These are phyloP conservation scores for Pistacia atlantica DNA, from an alignment of 345 rosid genomes.

Conservation along the genomic window DNA sequence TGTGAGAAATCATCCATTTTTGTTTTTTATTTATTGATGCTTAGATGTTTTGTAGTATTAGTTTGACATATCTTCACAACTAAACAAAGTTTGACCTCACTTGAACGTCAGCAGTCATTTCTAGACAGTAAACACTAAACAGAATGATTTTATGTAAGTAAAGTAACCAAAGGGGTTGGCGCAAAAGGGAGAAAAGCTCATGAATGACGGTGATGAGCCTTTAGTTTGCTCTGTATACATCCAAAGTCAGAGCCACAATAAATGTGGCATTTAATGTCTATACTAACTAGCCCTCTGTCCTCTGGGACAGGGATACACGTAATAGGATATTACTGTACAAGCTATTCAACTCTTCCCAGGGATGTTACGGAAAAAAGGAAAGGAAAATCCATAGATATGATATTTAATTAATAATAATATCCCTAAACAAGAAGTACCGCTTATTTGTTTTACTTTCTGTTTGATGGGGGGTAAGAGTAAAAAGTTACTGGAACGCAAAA, in stretches of 20 bases:
- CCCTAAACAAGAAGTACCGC: no score
- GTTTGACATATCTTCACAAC: no score
- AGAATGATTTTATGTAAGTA: not conserved
- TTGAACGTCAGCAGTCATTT: not conserved
- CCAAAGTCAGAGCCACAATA: not conserved
- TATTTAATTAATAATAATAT: no score
- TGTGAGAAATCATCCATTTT: no score
- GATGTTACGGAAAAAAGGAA: not conserved
- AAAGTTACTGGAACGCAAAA: no score
- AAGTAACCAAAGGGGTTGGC: not conserved
- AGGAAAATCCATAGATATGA: no score
- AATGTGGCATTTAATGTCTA: not conserved
- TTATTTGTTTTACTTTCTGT: no score
- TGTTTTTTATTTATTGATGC: no score
- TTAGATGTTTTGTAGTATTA: no score
- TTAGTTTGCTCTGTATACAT: not conserved
- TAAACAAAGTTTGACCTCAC: no score
- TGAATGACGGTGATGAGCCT: slow-evolving; percentile 3
- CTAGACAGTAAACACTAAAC: not conserved
- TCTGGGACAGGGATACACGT: no score
- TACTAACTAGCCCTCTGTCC: not conserved
- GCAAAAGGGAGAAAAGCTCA: not conserved
- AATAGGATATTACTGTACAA: not conserved
- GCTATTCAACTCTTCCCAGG: not conserved
- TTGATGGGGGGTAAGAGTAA: no score